Evolutionary conservation across 2,329 filamentous ascomycete genomes (phyloP).

Genomic region (Aspergillus terreus): DNA sequence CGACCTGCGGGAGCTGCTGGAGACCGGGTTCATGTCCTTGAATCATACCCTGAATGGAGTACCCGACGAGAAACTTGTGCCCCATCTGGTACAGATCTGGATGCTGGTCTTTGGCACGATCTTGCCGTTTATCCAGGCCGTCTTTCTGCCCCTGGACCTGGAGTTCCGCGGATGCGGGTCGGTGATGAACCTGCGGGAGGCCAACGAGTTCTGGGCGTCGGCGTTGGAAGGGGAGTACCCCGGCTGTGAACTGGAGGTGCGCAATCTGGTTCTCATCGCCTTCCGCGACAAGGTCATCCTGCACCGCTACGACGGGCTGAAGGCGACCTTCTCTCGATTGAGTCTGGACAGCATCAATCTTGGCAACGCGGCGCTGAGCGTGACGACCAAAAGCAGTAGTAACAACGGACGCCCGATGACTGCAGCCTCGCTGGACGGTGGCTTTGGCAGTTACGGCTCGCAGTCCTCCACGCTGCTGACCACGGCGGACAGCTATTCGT

Average conservation of each 20-base stretch:
- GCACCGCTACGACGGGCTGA: constrained; percentile 81
- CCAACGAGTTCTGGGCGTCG: constrained; percentile 85
- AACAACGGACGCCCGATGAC: constrained; percentile 63
- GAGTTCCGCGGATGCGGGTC: constrained; percentile 84
- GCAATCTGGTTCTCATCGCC: constrained; percentile 79
- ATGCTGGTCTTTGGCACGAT: constrained; percentile 86
- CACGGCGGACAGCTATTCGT: constrained; percentile 53
- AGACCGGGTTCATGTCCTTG: constrained; percentile 76
- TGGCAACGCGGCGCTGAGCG: constrained; percentile 41
- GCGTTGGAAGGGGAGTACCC: constrained; percentile 50
- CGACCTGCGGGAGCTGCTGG: constrained; percentile 58
- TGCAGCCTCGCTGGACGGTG: constrained; percentile 69
- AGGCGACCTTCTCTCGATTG: constrained; percentile 83
- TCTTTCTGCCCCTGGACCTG: constrained; percentile 87
- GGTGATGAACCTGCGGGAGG: constrained; percentile 73
- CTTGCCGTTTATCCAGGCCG: constrained; percentile 89
- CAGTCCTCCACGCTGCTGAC: constrained; percentile 70
- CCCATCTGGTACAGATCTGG: constrained; percentile 89
- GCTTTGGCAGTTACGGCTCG: constrained; percentile 73
- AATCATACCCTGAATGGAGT: constrained; percentile 77
- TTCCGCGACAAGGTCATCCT: constrained; percentile 89
- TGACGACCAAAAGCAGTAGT: constrained; percentile 40
- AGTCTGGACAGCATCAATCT: constrained; percentile 73
- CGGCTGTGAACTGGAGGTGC: constrained; percentile 70
- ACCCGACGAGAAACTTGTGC: constrained; percentile 83